phyloP scores from a whole-genome alignment of 2,329 filamentous ascomycete species.

The Fusarium verrucosum region DNA sequence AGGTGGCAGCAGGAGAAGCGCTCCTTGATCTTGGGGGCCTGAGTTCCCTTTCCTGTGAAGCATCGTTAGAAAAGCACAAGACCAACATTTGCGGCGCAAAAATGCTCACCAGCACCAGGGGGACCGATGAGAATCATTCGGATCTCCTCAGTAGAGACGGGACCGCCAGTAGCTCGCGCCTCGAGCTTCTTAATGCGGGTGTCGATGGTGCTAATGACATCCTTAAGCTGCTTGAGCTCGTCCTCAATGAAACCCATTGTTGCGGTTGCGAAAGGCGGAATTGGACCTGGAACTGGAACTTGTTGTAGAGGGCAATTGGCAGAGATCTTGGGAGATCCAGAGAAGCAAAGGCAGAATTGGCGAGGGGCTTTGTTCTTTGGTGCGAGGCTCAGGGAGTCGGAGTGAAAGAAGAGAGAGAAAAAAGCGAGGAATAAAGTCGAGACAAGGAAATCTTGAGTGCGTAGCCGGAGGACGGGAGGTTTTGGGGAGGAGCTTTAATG shows the following conservation, averaged over 20 bases:
- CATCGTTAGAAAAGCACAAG: constrained; percentile 29
- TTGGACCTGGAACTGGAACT: constrained; percentile 30
- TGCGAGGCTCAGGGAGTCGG: constrained; percentile 23
- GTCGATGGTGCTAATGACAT: constrained; percentile 85
- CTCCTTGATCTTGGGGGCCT: constrained; percentile 97
- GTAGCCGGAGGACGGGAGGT: constrained; percentile 47
- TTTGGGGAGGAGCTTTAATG: constrained; percentile 41
- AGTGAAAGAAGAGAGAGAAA: constrained; percentile 19
- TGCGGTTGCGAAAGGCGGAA: constrained; percentile 45
- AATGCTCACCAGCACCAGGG: constrained; percentile 86
- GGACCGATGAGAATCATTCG: constrained; percentile 98
- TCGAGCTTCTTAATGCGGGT: constrained; percentile 87
- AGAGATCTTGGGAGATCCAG: constrained; percentile 20
- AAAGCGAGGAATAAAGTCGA: constrained; percentile 39
- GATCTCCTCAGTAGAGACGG: constrained; percentile 69
- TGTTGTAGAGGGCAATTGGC: constrained; percentile 31
- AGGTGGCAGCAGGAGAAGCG: constrained; percentile 97
- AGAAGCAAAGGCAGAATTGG: constrained; percentile 16
- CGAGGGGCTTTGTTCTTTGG: constrained; percentile 20
- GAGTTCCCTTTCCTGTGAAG: constrained; percentile 90
- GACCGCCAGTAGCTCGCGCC: constrained; percentile 69
- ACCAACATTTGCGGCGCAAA: constrained; percentile 8
- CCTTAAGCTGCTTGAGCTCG: constrained; percentile 84
- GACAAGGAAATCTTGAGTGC: constrained; percentile 45
- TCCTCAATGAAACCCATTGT: constrained; percentile 91